Evolutionary conservation across 2,329 filamentous ascomycete genomes (phyloP).

Genomic region (Neophaeococcomyces aloes): DNA sequence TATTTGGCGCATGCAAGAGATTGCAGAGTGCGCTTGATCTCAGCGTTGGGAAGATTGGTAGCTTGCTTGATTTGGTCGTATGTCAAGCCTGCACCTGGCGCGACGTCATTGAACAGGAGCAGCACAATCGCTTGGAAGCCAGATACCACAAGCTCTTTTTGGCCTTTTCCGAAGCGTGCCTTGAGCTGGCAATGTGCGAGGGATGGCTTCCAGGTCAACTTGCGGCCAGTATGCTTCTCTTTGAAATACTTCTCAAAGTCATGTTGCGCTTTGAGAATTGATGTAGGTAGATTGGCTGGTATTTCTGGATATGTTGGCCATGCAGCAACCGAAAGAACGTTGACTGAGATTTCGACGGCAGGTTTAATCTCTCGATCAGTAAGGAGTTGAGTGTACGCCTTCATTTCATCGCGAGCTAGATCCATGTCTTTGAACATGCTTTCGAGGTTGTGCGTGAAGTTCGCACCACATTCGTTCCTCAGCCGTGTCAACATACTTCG

Average conservation of each 20-base stretch:
- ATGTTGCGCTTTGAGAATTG: constrained; percentile 64
- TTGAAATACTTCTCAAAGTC: constrained; percentile 81
- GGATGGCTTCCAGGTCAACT: constrained; percentile 82
- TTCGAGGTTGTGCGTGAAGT: constrained; percentile 93
- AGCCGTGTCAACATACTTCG: constrained; percentile 87
- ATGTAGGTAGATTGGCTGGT: constrained; percentile 60
- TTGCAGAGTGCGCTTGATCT: constrained; percentile 83
- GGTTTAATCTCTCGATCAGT: constrained; percentile 49
- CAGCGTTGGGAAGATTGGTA: constrained; percentile 63
- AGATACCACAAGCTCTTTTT: constrained; percentile 82
- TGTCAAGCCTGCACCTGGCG: constrained; percentile 52
- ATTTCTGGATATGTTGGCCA: constrained; percentile 88
- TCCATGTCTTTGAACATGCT: constrained; percentile 99
- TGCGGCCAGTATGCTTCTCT: constrained; percentile 76
- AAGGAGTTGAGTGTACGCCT: constrained; percentile 64
- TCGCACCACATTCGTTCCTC: constrained; percentile 84
- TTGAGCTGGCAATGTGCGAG: constrained; percentile 84
- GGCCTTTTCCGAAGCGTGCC: constrained; percentile 65
- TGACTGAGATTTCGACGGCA: constrained; percentile 62
- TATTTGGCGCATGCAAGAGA: constrained; percentile 87
- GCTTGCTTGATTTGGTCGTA: constrained; percentile 66
- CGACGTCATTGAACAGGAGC: constrained; percentile 71
- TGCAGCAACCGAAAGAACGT: constrained; percentile 76
- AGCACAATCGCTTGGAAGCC: constrained; percentile 88
- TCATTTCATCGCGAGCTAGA: constrained; percentile 83